Conservation (phyloP, 768 basidiomycete species). For the Termitomyces sp. region DNA sequence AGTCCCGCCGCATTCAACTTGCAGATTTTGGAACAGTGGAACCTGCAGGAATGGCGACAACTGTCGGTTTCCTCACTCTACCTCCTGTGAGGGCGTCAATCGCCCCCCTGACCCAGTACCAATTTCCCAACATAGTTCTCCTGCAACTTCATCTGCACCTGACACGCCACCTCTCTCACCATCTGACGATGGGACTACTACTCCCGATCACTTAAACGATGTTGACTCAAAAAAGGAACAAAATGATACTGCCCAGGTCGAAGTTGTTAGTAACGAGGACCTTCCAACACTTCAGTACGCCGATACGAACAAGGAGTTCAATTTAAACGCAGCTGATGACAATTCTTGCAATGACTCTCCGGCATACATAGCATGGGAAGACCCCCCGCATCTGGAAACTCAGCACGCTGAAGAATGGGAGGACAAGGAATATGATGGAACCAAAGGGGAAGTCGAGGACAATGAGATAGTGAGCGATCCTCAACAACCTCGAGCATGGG, state of each 20-base stretch:
- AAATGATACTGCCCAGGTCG: background rate
- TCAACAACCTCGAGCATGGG: background rate
- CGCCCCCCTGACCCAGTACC: background rate
- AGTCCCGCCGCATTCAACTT: background rate
- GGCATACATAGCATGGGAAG: background rate
- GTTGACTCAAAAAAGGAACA: background rate
- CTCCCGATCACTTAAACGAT: background rate
- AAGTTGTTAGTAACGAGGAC: background rate
- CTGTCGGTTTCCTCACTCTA: constrained; percentile 10
- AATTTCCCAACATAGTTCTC: background rate
- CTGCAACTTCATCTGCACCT: background rate
- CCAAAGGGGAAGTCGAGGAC: background rate
- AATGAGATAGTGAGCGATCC: background rate
- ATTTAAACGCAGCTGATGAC: background rate
- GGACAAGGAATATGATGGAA: background rate
- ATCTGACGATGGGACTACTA: background rate
- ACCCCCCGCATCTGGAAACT: background rate
- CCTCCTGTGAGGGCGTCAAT: background rate
- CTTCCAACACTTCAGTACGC: background rate
- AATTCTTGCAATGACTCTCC: background rate
- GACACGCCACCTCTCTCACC: background rate
- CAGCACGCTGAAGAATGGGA: background rate
- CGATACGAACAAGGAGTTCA: background rate
- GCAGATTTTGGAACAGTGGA: constrained; percentile 9
- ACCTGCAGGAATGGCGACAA: constrained; percentile 8